Conservation (phyloP, 2,329 filamentous ascomycete species). For the Calonectria ilicicola region DNA sequence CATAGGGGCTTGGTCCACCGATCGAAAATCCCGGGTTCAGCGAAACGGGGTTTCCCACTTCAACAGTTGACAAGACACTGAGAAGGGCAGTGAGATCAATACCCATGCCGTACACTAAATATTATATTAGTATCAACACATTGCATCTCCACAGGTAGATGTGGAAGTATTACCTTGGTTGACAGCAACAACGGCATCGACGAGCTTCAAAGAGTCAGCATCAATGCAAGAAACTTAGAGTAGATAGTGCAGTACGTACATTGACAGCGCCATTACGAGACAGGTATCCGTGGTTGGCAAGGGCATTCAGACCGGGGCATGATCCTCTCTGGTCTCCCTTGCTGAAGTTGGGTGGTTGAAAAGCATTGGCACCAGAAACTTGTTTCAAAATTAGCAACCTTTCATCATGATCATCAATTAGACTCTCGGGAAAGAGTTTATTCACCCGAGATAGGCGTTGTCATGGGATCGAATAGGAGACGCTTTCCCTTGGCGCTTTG, state of each 20-base stretch:
- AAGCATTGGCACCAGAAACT: not conserved
- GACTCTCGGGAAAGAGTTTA: not conserved
- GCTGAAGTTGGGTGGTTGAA: not conserved
- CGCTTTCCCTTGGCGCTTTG: not conserved
- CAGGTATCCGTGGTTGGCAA: not conserved
- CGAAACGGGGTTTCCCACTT: not conserved
- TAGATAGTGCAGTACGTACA: not conserved
- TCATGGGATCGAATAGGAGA: not conserved
- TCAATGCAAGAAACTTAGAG: too few species aligned
- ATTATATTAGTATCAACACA: not conserved
- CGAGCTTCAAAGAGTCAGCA: not conserved
- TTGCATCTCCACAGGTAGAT: not conserved
- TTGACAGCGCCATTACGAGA: not conserved
- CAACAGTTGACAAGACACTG: not conserved
- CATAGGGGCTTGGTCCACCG: not conserved
- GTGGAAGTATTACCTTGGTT: not conserved
- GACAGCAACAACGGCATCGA: not conserved
- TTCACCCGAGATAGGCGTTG: not conserved
- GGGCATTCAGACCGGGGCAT: not conserved
- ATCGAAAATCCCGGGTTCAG: not conserved
- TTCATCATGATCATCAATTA: not conserved
- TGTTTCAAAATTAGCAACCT: not conserved
- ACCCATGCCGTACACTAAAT: not conserved
- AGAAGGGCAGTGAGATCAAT: not conserved
- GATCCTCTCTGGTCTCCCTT: slow-evolving; percentile 1